Percentiles rank a stretch among this genome's conserved stretches.
phyloP scores from a whole-genome alignment of 805 yeast genomes.

The Clavispora asparagi region DNA sequence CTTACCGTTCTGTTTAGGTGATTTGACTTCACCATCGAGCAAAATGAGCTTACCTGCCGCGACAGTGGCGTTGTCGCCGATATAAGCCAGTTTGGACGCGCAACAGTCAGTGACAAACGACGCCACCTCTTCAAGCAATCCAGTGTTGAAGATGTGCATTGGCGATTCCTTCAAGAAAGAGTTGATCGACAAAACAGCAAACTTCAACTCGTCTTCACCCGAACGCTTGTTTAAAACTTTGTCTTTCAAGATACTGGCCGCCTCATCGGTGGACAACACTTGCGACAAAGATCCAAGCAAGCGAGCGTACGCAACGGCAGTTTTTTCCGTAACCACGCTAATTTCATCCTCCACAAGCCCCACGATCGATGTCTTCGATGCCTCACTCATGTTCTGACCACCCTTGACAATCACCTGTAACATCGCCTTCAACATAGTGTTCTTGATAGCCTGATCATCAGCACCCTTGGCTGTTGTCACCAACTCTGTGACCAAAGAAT shows the following conservation, averaged over 20 bases:
- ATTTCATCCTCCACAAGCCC: slow-evolving; percentile 72
- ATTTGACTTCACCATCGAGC: slow-evolving; percentile 35
- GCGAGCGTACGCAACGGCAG: slow-evolving; percentile 72
- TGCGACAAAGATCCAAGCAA: slow-evolving; percentile 73
- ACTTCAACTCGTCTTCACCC: slow-evolving; percentile 41
- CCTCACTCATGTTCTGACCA: slow-evolving; percentile 71
- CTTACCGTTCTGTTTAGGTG: slow-evolving; percentile 18
- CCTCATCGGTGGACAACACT: slow-evolving; percentile 61
- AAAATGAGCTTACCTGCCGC: slow-evolving; percentile 81
- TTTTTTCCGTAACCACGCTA: slow-evolving; percentile 44
- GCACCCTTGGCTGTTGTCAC: slow-evolving; percentile 68
- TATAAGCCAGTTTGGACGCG: slow-evolving; percentile 40
- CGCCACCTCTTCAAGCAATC: slow-evolving; percentile 45
- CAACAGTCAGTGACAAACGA: slow-evolving; percentile 43
- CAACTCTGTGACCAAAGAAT: slow-evolving; percentile 82
- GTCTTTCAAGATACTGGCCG: slow-evolving; percentile 48
- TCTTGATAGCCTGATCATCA: slow-evolving; percentile 65
- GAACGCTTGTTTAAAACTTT: slow-evolving; percentile 51
- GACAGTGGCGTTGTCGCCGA: slow-evolving; percentile 69
- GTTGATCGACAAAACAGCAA: slow-evolving; percentile 68
- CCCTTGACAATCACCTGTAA: slow-evolving; percentile 77
- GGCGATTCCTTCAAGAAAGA: slow-evolving; percentile 79
- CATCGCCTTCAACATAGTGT: slow-evolving; percentile 81
- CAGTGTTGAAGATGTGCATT: slow-evolving; percentile 50
- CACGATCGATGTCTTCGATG: slow-evolving; percentile 64